These are phyloP conservation scores for Talaromyces sp. DNA, from an alignment of 2,329 filamentous ascomycete species.

Conservation along the genomic window DNA sequence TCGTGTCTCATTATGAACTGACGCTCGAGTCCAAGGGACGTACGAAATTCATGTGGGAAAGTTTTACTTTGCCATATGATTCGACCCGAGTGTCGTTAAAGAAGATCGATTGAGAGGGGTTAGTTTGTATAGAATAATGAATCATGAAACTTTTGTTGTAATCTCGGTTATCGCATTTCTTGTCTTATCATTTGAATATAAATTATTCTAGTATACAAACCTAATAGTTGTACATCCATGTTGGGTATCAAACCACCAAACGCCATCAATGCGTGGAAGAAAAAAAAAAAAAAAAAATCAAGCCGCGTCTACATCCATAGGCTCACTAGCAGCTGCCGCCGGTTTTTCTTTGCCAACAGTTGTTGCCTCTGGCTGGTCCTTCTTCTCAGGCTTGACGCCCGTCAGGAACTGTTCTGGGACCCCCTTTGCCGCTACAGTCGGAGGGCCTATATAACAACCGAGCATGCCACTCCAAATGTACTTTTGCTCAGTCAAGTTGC, in stretches of 20 bases:
- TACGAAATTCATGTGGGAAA: background rate
- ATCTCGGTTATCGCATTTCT: background rate
- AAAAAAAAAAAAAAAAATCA: background rate
- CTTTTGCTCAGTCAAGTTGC: conserved; percentile 65
- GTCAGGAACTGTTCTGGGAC: conserved; percentile 72
- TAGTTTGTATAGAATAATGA: background rate
- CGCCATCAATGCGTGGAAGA: background rate
- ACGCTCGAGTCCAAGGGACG: background rate
- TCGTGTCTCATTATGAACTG: background rate
- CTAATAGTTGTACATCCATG: background rate
- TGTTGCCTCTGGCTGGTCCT: background rate
- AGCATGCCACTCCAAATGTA: conserved; percentile 79
- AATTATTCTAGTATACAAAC: background rate
- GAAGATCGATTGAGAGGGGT: background rate
- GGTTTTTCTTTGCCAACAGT: background rate
- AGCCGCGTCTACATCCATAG: conserved; percentile 10
- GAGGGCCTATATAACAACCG: conserved; percentile 74
- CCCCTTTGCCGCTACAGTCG: conserved; percentile 59
- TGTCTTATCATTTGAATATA: too few relatives aligned
- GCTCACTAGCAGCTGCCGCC: conserved; percentile 3
- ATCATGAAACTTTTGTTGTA: background rate
- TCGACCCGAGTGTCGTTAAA: background rate
- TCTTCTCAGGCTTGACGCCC: conserved; percentile 16
- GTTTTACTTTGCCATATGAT: background rate
- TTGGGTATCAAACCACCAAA: background rate